Evolutionary conservation across 2,329 filamentous ascomycete species (phyloP).

Genomic region (Epichloe typhina): DNA sequence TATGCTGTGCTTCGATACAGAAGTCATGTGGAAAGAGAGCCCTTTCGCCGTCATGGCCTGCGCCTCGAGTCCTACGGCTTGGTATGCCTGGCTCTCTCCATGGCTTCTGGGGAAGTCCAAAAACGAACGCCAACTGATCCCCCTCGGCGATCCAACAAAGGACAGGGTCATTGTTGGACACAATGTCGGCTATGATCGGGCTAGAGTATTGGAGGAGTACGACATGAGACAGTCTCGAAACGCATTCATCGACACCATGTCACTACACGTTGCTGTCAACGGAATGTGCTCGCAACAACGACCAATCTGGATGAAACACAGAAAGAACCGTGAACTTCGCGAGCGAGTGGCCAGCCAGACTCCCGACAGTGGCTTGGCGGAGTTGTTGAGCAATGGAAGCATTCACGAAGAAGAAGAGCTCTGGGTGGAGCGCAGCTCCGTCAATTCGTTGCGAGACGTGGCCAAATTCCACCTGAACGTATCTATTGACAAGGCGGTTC

Average conservation of each 20-base stretch:
- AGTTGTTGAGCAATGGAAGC: conserved; percentile 53
- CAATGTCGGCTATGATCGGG: conserved; percentile 90
- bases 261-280: conserved; percentile 90
- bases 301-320: conserved; percentile 94
- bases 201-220: conserved; percentile 82
- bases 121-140: conserved; percentile 68
- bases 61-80: conserved; percentile 74
- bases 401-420: conserved; percentile 84
- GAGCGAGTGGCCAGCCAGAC: conserved; percentile 66
- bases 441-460: conserved; percentile 90
- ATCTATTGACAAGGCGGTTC: conserved; percentile 75
- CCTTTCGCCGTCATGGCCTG: conserved; percentile 95
- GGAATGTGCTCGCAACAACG: conserved; percentile 97
- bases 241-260: conserved; percentile 94
- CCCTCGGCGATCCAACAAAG: conserved; percentile 62
- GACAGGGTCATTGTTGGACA: conserved; percentile 79
- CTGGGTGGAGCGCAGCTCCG: conserved; percentile 87
- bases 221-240: conserved; percentile 69
- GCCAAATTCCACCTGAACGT: conserved; percentile 92
- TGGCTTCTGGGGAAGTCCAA: conserved; percentile 84
- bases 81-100: conserved; percentile 96
- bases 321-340: conserved; percentile 73
- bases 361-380: conserved; percentile 55
- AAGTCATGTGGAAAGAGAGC: conserved; percentile 90
- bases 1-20: conserved; percentile 86